phyloP scores from a whole-genome alignment of 495 filamentous ascomycete genomes.

The Aspergillus mulundensis region DNA sequence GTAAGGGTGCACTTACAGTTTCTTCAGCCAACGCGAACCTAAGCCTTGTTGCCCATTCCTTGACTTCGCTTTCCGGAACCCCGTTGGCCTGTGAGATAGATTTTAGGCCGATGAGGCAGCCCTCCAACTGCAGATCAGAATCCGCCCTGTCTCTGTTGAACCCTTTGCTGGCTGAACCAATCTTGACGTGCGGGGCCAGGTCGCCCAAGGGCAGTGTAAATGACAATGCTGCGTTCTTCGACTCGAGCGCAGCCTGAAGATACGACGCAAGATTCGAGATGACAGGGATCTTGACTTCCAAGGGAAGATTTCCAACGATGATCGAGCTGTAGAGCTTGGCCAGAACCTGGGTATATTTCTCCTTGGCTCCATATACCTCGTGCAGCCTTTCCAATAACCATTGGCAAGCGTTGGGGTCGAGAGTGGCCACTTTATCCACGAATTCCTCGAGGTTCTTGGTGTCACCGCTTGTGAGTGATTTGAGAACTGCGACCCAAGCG shows the following conservation, averaged over 20 bases:
- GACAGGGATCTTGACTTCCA: constrained; percentile 31
- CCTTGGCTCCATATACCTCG: constrained; percentile 20
- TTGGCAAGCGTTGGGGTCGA: constrained; percentile 37
- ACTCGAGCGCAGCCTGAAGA: constrained; percentile 26
- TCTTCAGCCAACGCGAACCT: constrained; percentile 40
- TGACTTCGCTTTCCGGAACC: constrained; percentile 20
- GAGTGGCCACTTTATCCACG: constrained; percentile 22
- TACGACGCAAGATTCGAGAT: constrained; percentile 33
- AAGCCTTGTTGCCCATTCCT: constrained; percentile 31
- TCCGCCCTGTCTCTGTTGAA: constrained; percentile 44
- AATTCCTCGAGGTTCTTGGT: constrained; percentile 21
- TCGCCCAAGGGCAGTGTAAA: constrained; percentile 26
- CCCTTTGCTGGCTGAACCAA: constrained; percentile 19
- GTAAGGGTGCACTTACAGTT: constrained; percentile 35
- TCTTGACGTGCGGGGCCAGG: constrained; percentile 23
- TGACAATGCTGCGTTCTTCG: constrained; percentile 9
- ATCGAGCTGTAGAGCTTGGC: constrained; percentile 29
- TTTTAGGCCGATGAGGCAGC: constrained; percentile 55
- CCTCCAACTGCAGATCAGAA: constrained; percentile 43
- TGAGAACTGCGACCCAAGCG: constrained; percentile 32
- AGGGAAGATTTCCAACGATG: constrained; percentile 24
- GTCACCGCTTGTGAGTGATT: constrained; percentile 19
- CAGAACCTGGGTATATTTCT: constrained; percentile 22
- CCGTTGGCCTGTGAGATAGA: constrained; percentile 32
- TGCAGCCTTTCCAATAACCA: constrained; percentile 38